phyloP scores from a whole-genome alignment of 1,284 basidiomycete species.

The Trichosporon sp. region DNA sequence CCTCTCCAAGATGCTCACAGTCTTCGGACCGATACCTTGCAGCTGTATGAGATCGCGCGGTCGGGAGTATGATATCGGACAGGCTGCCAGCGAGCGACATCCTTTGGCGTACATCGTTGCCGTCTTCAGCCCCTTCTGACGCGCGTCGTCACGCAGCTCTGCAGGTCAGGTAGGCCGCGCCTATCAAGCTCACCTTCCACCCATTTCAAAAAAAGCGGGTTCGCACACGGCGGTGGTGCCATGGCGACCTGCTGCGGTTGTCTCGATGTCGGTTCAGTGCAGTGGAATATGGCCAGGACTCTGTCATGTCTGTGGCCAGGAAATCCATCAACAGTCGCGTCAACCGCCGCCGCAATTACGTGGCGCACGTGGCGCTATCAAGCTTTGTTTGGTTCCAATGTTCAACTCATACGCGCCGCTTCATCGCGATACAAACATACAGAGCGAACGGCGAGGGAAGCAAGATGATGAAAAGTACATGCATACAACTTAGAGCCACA shows the following conservation, averaged over 20 bases:
- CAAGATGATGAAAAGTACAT: neutral
- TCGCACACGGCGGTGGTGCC: constrained; percentile 36
- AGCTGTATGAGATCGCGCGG: constrained; percentile 41
- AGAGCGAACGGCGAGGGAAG: neutral
- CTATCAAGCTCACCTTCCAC: constrained; percentile 34
- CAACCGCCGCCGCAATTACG: neutral
- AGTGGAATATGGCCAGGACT: neutral
- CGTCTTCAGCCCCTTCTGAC: constrained; percentile 36
- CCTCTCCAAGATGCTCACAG: constrained; percentile 35
- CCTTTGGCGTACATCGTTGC: constrained; percentile 41
- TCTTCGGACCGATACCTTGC: constrained; percentile 42
- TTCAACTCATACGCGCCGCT: no score
- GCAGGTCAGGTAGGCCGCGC: neutral
- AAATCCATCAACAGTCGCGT: neutral
- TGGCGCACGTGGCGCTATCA: neutral
- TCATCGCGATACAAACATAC: neutral
- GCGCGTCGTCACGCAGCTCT: constrained; percentile 43
- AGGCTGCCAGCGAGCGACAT: constrained; percentile 36
- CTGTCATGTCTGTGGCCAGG: neutral
- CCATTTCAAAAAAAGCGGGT: constrained; percentile 47
- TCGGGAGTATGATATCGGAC: constrained; percentile 38
- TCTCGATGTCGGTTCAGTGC: neutral
- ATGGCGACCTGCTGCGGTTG: neutral
- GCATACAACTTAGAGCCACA: neutral
- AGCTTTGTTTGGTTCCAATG: neutral